Evolutionary conservation across 1,284 basidiomycete genomes (phyloP), one percentile per base, ranked within the genome.

Genomic region (Vanrija sp.): DNA sequence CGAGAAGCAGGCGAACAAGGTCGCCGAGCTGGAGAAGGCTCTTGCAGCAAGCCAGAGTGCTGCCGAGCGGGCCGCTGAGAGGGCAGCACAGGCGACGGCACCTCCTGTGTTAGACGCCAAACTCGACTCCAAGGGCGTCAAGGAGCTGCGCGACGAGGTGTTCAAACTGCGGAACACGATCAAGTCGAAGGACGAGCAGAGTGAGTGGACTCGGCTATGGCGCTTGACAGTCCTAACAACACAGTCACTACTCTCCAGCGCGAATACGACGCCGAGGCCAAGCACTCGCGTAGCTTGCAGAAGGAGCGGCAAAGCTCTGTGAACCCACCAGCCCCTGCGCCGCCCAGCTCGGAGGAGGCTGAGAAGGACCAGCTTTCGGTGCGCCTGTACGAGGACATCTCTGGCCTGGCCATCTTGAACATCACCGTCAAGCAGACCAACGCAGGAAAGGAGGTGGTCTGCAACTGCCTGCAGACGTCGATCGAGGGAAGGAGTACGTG

Each of bases 361-460:
- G 58, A 56, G 26, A 53, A 53, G 44, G 49, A 60, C 46, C 26
- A 46, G 14, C 38, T 38, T 4, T 49, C 55, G 16, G 34, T 77
- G 16, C 54, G 63, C 38, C 63, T 76, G 19, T 77, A 76, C 55
- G 74, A 76, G 54, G 74, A 77, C 48, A 38, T 76, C 40, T 72
- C 71, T 4, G 65, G 73, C 28, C 54, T 77, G 10, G 64, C 63
- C 6, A 68, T 75, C 38, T 55, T 65, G 5, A 66, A 63, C 43
- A 71, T 76, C 45, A 66, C 67, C 55, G 62, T 73, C 43, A 63
- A 58, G 50, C 56, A 58, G 8, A 65, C 58, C 34, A 55, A 51
- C 29, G 51, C 54, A 5, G 69, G 71, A 2, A 69, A 73, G 49
- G 72, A 75, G 46, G 54, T 66, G 34, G 63, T 58, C 0, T 74